Evolutionary conservation across 306 rosid genomes (phyloP).

Genomic region (Castanopsis chinensis): DNA sequence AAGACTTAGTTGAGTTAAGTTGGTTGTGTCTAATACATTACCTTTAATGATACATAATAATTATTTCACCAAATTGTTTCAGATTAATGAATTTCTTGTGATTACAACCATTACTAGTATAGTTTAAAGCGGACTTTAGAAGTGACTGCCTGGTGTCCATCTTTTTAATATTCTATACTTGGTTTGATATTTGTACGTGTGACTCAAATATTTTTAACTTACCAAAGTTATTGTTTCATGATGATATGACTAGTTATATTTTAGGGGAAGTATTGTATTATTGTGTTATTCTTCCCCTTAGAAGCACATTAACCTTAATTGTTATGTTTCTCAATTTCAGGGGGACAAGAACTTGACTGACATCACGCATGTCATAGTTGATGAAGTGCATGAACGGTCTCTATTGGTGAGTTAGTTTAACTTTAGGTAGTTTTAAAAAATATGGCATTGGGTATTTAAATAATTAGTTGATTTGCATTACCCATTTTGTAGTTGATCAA

Average conservation of each 20-base stretch:
- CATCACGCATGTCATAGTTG: conserved; percentile 83
- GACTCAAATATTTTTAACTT: not conserved
- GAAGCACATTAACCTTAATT: not conserved
- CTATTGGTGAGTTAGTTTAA: conserved; percentile 63
- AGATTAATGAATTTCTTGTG: not conserved
- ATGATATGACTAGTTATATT: not conserved
- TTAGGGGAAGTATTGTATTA: not conserved
- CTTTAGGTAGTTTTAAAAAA: conserved; percentile 14
- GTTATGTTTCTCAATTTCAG: conserved; percentile 37
- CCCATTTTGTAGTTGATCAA: conserved; percentile 18
- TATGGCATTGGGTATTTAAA: not conserved
- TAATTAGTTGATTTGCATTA: conserved; percentile 1
- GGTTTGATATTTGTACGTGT: not conserved
- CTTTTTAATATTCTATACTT: too few species aligned
- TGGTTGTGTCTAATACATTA: not conserved
- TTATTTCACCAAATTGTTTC: not conserved
- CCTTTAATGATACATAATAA: not conserved
- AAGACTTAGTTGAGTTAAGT: not conserved
- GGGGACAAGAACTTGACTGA: conserved; percentile 77
- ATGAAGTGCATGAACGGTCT: conserved; percentile 98
- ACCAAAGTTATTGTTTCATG: not conserved
- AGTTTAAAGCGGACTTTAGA: not conserved
- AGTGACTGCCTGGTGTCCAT: not conserved
- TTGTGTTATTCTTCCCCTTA: not conserved
- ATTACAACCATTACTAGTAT: not conserved